Evolutionary conservation across 2,329 filamentous ascomycete genomes (phyloP).

Genomic region (Calonectria crousiana): DNA sequence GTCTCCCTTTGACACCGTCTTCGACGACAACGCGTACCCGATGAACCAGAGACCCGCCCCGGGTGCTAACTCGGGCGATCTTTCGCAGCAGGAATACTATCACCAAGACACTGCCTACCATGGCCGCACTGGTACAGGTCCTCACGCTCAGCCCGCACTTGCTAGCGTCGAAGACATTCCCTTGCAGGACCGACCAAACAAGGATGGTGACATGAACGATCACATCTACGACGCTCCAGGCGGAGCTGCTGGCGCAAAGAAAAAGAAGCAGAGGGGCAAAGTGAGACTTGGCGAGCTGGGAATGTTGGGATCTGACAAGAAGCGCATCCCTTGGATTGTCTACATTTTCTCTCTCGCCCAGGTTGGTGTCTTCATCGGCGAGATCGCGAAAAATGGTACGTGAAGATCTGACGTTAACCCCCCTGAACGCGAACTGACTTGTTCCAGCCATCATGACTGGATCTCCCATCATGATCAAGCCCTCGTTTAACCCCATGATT

Average conservation of each 20-base stretch:
- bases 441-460: slow-evolving; percentile 79
- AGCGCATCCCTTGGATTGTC: slow-evolving; percentile 81
- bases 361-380: slow-evolving; percentile 87
- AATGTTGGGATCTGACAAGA: slow-evolving; percentile 68
- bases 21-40: slow-evolving; percentile 76
- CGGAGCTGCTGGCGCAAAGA: slow-evolving; percentile 36
- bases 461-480: slow-evolving; percentile 82
- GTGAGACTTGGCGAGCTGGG: slow-evolving; percentile 70
- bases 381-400: slow-evolving; percentile 87
- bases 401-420: slow-evolving; percentile 18
- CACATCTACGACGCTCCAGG: slow-evolving; percentile 72
- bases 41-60: slow-evolving; percentile 56
- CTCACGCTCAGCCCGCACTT: slow-evolving; percentile 48
- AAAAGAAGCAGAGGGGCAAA: slow-evolving; percentile 57
- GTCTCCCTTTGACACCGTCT: slow-evolving; percentile 74
- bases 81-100: slow-evolving; percentile 50
- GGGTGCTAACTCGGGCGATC: slow-evolving; percentile 54
- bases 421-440: slow-evolving; percentile 22
- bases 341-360: slow-evolving; percentile 84
- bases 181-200: slow-evolving; percentile 62
- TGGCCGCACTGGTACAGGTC: slow-evolving; percentile 46
- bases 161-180: slow-evolving; percentile 67
- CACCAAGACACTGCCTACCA: slow-evolving; percentile 71
- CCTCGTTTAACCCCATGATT: slow-evolving; percentile 96
- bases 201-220: slow-evolving; percentile 62